Conservation (phyloP, 805 yeast genomes). For the Cyberlindnera sargentensis region DNA sequence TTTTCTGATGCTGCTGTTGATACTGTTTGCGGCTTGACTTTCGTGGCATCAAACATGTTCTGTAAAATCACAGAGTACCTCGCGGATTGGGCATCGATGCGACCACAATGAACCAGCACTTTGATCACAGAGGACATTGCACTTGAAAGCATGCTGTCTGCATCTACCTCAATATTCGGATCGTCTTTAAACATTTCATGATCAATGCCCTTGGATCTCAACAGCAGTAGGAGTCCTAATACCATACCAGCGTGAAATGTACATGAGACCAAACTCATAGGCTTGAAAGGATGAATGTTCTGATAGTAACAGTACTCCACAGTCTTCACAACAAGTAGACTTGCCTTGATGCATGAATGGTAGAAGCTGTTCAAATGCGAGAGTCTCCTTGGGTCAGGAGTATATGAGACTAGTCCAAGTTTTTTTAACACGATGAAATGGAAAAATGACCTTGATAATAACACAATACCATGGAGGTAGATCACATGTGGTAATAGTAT, state of each 20-base stretch:
- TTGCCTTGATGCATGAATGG: slow-evolving; percentile 31
- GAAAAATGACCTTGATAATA: slow-evolving; percentile 37
- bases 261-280: slow-evolving; percentile 27
- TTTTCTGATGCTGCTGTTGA: slow-evolving; percentile 2
- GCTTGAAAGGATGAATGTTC: slow-evolving; percentile 30
- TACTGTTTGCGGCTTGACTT: slow-evolving; percentile 1
- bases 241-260: slow-evolving; percentile 32
- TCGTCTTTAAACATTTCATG: slow-evolving; percentile 14
- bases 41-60: slow-evolving; percentile 15
- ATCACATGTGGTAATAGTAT: slow-evolving; percentile 28
- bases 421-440: slow-evolving; percentile 25
- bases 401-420: slow-evolving; percentile 14
- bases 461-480: slow-evolving; percentile 30
- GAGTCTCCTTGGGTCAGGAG: slow-evolving; percentile 9
- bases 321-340: slow-evolving; percentile 29
- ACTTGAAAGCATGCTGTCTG: slow-evolving; percentile 11
- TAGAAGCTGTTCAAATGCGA: slow-evolving; percentile 23
- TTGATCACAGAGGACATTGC: slow-evolving; percentile 18
- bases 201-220: slow-evolving; percentile 13
- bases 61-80: slow-evolving; percentile 13
- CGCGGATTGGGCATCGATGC: slow-evolving; percentile 15
- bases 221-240: slow-evolving; percentile 27
- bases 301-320: slow-evolving; percentile 22
- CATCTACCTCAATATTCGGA: slow-evolving; percentile 10
- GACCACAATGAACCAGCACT: slow-evolving; percentile 15